phyloP scores from a whole-genome alignment of 1,284 basidiomycete species.

The Puccinia hordei region DNA sequence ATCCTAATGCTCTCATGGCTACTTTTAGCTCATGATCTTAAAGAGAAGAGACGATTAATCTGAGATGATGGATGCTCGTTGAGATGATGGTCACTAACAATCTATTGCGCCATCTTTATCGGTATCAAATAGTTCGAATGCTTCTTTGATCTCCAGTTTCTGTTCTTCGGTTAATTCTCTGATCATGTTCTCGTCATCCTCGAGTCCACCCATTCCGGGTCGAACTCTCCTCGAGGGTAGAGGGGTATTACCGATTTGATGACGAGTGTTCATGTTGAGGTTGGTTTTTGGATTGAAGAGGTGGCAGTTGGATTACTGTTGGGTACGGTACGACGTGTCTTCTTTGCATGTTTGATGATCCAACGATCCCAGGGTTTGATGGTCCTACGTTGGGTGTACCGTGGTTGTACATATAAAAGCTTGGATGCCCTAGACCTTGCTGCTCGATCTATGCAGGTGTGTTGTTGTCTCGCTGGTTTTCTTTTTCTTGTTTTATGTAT shows the following conservation, averaged over 20 bases:
- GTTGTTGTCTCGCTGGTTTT: too few relatives aligned
- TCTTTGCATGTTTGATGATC: conserved; percentile 30
- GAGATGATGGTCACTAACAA: conserved; percentile 44
- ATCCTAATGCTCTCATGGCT: conserved; percentile 94
- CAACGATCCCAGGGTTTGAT: conserved; percentile 9
- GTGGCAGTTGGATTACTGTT: conserved; percentile 28
- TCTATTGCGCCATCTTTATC: conserved; percentile 85
- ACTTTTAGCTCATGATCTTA: conserved; percentile 96
- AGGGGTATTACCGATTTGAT: conserved; percentile 22
- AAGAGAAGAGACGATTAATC: background rate
- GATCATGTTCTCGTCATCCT: conserved; percentile 38
- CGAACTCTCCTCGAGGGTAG: background rate
- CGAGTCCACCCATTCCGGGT: conserved; percentile 13
- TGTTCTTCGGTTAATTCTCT: conserved; percentile 84
- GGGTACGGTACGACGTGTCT: conserved; percentile 29
- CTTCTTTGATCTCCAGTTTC: conserved; percentile 95
- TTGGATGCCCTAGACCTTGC: too few relatives aligned
- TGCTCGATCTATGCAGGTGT: too few relatives aligned
- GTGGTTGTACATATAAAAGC: conserved; percentile 34
- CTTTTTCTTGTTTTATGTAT: too few relatives aligned
- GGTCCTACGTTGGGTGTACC: conserved; percentile 42
- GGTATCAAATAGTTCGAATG: conserved; percentile 97
- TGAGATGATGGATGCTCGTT: background rate
- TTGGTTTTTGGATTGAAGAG: conserved; percentile 17
- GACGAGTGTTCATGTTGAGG: conserved; percentile 34